Conservation (phyloP, 495 filamentous ascomycete genomes). For the Clohesyomyces aquaticus region DNA sequence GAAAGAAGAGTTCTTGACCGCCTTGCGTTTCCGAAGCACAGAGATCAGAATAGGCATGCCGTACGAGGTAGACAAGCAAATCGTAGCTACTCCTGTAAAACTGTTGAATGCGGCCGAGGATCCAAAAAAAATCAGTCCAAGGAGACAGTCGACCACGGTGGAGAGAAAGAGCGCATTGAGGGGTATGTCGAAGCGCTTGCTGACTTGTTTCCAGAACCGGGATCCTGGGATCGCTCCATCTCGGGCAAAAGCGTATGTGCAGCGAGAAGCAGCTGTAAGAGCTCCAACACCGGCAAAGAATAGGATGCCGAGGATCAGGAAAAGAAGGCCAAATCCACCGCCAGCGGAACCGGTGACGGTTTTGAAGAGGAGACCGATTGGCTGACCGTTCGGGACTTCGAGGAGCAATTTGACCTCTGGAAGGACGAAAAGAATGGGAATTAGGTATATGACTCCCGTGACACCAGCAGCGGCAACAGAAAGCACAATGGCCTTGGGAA, state of each 20-base stretch:
- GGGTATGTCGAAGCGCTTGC: slow-evolving; percentile 60
- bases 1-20: slow-evolving; percentile 54
- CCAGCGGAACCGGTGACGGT: slow-evolving; percentile 60
- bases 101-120: slow-evolving; percentile 66
- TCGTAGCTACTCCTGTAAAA: slow-evolving; percentile 69
- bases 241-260: slow-evolving; percentile 65
- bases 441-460: slow-evolving; percentile 63
- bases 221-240: slow-evolving; percentile 72
- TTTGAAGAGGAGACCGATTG: slow-evolving; percentile 61
- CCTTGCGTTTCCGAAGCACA: slow-evolving; percentile 54
- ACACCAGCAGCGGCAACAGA: slow-evolving; percentile 63
- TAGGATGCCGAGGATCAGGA: slow-evolving; percentile 71
- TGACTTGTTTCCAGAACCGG: slow-evolving; percentile 63
- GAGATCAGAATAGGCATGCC: slow-evolving; percentile 66
- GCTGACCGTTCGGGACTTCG: slow-evolving; percentile 59
- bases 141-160: slow-evolving; percentile 56
- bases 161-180: slow-evolving; percentile 62
- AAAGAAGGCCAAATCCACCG: slow-evolving; percentile 73
- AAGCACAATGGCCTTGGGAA: slow-evolving; percentile 63
- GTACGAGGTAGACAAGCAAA: slow-evolving; percentile 66
- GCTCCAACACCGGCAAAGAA: slow-evolving; percentile 64
- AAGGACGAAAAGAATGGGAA: slow-evolving; percentile 67
- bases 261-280: slow-evolving; percentile 61
- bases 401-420: slow-evolving; percentile 57
- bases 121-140: slow-evolving; percentile 68